Conservation (phyloP, 768 basidiomycete species). For the Asterophora lycoperdoides region DNA sequence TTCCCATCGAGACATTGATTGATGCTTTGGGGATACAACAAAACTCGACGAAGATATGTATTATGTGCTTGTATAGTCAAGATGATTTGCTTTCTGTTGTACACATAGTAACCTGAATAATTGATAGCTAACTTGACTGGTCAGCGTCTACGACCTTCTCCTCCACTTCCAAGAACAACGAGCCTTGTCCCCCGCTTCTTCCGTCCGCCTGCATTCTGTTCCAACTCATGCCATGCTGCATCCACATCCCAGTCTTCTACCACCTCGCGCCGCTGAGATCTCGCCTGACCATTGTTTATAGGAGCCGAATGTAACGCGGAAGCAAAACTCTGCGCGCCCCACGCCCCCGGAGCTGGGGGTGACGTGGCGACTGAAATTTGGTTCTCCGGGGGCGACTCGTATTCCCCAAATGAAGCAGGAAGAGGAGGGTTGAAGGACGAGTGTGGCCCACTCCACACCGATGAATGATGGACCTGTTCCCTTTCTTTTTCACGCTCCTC, state of each 20-base stretch:
- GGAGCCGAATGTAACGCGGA: conserved; percentile 61
- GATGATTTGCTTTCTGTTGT: conserved; percentile 11
- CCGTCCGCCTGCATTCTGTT: conserved; percentile 50
- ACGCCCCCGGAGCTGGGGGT: conserved; percentile 47
- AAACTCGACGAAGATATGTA: conserved; percentile 11
- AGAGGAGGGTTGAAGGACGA: conserved; percentile 18
- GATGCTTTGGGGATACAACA: conserved; percentile 10
- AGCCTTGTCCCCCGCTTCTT: conserved; percentile 61
- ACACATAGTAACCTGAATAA: conserved; percentile 12
- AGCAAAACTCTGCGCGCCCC: conserved; percentile 81
- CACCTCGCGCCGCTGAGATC: conserved; percentile 27
- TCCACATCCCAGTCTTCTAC: conserved; percentile 78
- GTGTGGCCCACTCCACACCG: conserved; percentile 15
- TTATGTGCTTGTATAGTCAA: conserved; percentile 14
- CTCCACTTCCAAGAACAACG: conserved; percentile 69
- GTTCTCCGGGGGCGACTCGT: conserved; percentile 24
- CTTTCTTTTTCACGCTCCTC: conserved; percentile 75
- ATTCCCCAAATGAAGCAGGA: conserved; percentile 22
- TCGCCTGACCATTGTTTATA: conserved; percentile 23
- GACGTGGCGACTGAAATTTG: conserved; percentile 11
- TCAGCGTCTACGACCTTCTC: conserved; percentile 35
- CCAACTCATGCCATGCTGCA: conserved; percentile 76
- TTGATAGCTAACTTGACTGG: not conserved
- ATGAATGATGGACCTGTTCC: conserved; percentile 27
- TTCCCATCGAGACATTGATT: conserved; percentile 5